Base-by-base conservation (phyloP, 306 rosid species). In the Senna tora region DNA sequence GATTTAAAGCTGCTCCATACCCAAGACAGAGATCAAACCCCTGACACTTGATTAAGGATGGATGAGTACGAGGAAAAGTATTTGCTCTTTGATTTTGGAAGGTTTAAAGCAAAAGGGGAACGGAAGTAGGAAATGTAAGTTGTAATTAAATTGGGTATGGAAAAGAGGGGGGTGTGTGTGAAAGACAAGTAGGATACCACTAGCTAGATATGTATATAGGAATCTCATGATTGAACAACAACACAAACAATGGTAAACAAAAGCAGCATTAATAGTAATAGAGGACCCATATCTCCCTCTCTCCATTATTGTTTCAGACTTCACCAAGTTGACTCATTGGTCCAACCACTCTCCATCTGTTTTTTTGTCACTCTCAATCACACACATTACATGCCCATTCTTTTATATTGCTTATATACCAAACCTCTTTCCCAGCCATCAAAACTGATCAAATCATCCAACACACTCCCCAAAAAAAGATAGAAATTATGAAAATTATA, bases 211-310 rank as follows among this genome's bases (percentile, higher is more conserved):
- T 54, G 52, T 64, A 72, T 69, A 54, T 77, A 58, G 77, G 82
- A 77, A 77, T 82, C 77, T 84, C 83, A 83, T 84, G 75, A 87
- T 82, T 82, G 81, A 76, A 73, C 81, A 43, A 56, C 58, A 79
- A 49, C 70, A 57, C 74, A 67, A 79, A 76, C 65, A 38, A 67
- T 77, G 57, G 76, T 65, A 60, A 39, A 47, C 22, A 64, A 75
- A 69, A 19, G 32, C 42, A 74, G 50, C 57, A 25, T 25, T 25
- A 78, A 56, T 38, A 43, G 66, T 25, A 78, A 56, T 38, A 43
- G 66, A 75, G 87, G 80, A 59, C 84, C 86, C 84, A 69, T 81
- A 54, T 67, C 45, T 47, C 64, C 39, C n/a, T n/a, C n/a, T 38
- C 76, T 83, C 83, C 60, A 83, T 85, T 77, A 87, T 83, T 83